A percentile compares a stretch with the other conserved stretches of the same genome.
Evolutionary conservation across 2,329 filamentous ascomycete genomes (phyloP).

Genomic region (Paradendryphiella salina): DNA sequence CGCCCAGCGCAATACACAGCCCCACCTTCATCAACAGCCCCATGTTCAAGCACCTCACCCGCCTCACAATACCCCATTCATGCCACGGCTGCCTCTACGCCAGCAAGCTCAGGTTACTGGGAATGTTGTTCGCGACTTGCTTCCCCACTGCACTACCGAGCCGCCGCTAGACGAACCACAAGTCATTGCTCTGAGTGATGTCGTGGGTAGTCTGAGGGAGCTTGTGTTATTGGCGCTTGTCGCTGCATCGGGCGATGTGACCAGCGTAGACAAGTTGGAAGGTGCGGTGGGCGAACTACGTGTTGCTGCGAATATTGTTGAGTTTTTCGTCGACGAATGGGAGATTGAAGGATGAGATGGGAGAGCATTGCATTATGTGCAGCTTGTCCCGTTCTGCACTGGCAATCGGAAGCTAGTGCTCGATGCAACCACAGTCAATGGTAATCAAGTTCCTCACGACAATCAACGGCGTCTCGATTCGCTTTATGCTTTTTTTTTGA

Average conservation of each 20-base stretch:
- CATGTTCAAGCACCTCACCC: background rate
- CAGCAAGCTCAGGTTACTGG: background rate
- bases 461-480: no score
- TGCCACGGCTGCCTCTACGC: background rate
- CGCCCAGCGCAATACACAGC: background rate
- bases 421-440: no score
- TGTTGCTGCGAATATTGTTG: conserved; percentile 25
- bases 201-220: conserved; percentile 39
- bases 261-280: conserved; percentile 19
- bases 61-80: background rate
- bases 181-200: conserved; percentile 39
- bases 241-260: conserved; percentile 22
- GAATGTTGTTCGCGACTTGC: conserved; percentile 26
- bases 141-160: conserved; percentile 38
- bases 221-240: conserved; percentile 35
- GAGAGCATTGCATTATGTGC: no score
- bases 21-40: background rate
- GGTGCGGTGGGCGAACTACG: conserved; percentile 29
- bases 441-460: no score
- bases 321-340: conserved; percentile 44
- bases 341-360: conserved; percentile 22
- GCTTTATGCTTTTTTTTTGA: no score
- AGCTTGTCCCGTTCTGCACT: background rate
- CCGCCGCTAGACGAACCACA: conserved; percentile 28
- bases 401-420: no score